Evolutionary conservation across 495 filamentous ascomycete species (phyloP).

Genomic region (Aspergillus nanangensis): DNA sequence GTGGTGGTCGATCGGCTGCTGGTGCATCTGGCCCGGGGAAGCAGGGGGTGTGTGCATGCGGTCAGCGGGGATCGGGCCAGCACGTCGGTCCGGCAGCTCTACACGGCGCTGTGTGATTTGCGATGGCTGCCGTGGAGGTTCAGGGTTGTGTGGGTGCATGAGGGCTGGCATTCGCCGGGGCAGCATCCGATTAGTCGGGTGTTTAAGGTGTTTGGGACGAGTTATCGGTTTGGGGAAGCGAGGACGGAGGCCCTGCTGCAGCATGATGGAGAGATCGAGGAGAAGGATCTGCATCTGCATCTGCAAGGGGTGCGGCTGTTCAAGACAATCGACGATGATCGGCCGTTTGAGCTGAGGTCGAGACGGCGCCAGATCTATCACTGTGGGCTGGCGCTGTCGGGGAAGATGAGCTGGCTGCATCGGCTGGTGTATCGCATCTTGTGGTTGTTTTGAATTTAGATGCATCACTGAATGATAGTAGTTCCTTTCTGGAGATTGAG

Average conservation of each 20-base stretch:
- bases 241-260: conserved; percentile 8
- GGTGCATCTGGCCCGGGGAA: conserved; percentile 18
- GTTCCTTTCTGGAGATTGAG: too few species aligned
- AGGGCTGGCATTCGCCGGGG: conserved; percentile 24
- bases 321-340: background rate
- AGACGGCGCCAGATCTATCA: background rate
- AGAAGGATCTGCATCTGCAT: too few species aligned
- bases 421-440: background rate
- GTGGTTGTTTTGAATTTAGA: background rate
- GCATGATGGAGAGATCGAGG: background rate
- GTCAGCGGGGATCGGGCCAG: conserved; percentile 21
- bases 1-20: conserved; percentile 26
- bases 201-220: conserved; percentile 27
- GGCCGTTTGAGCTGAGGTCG: background rate
- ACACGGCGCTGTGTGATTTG: conserved; percentile 20
- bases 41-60: conserved; percentile 24
- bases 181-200: conserved; percentile 19
- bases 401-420: background rate
- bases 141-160: conserved; percentile 16
- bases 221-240: conserved; percentile 22
- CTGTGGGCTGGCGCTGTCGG: background rate
- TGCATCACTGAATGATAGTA: background rate
- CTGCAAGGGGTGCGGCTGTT: background rate
- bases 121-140: conserved; percentile 21
- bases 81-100: conserved; percentile 15